Evolutionary conservation across 176 grass and related monocot species (phyloP).

Genomic region (Tuctoria greenei): DNA sequence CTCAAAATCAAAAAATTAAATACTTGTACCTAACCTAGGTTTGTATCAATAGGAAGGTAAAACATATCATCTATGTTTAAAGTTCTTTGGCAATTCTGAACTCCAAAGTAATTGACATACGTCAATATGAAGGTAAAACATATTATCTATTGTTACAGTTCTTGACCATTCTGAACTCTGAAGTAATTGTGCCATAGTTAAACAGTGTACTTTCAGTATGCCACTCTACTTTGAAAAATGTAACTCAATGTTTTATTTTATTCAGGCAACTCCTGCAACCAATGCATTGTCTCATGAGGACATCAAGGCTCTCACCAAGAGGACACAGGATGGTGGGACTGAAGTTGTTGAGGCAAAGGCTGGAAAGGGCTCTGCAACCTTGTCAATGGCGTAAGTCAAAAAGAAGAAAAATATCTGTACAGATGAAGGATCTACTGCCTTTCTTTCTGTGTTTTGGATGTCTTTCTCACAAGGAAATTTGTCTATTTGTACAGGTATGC

Average conservation of each 20-base stretch:
- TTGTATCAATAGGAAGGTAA: background rate
- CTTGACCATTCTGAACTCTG: background rate
- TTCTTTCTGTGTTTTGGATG: background rate
- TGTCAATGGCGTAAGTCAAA: conserved; percentile 97
- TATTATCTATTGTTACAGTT: background rate
- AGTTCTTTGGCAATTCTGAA: conserved; percentile 8
- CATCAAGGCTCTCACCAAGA: conserved; percentile 85
- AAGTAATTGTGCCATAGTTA: background rate
- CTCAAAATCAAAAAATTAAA: background rate
- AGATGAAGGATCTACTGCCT: background rate
- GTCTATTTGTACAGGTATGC: conserved; percentile 60
- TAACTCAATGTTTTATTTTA: background rate
- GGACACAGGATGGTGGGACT: conserved; percentile 94
- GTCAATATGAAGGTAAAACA: background rate
- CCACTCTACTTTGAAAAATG: background rate
- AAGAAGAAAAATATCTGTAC: background rate
- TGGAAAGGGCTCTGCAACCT: conserved; percentile 94
- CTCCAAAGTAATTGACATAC: background rate
- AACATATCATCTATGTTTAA: background rate
- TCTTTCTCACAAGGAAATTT: conserved; percentile 10
- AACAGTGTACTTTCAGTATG: background rate
- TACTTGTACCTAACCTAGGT: conserved; percentile 3
- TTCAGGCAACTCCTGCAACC: conserved; percentile 66
- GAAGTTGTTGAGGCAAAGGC: conserved; percentile 98
- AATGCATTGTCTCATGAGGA: conserved; percentile 73